Conservation (phyloP, 352 stramenopile genomes). For the Globisporangium emineosum region DNA sequence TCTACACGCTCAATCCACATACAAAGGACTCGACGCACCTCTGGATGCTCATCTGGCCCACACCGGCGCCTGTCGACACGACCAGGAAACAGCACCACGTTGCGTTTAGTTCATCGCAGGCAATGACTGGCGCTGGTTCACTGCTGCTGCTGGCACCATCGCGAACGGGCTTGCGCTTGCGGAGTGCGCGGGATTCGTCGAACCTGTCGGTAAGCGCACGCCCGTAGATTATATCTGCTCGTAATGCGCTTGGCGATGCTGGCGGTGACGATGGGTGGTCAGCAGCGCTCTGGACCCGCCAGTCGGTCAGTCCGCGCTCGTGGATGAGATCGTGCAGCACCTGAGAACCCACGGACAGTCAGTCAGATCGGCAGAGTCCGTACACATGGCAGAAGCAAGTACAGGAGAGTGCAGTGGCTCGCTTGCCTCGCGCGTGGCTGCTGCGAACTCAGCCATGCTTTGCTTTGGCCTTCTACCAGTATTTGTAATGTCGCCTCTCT, state of each 20-base stretch:
- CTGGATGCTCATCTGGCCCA: constrained; percentile 34
- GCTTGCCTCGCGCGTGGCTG: constrained; percentile 9
- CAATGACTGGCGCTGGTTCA: background rate
- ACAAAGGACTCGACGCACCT: constrained; percentile 15
- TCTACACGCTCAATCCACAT: too few species aligned
- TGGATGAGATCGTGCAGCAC: constrained; percentile 42
- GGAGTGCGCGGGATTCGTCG: constrained; percentile 35
- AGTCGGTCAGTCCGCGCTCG: constrained; percentile 33
- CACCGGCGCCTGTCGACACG: constrained; percentile 19
- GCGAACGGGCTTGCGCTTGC: constrained; percentile 44
- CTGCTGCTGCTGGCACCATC: constrained; percentile 29
- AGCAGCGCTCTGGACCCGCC: constrained; percentile 23
- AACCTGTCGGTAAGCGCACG: constrained; percentile 22
- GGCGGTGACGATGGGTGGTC: background rate
- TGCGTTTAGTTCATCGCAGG: constrained; percentile 7
- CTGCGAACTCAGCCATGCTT: constrained; percentile 1
- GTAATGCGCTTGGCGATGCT: constrained; percentile 3
- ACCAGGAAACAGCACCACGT: constrained; percentile 38
- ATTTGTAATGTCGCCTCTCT: background rate
- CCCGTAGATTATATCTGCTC: constrained; percentile 28
- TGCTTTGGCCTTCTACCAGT: background rate
- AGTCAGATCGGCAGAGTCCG: background rate
- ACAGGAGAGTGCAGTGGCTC: background rate
- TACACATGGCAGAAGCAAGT: background rate
- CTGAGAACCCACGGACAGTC: constrained; percentile 15